Conservation (phyloP, 352 stramenopile genomes). For the Elongisporangium undulatum region DNA sequence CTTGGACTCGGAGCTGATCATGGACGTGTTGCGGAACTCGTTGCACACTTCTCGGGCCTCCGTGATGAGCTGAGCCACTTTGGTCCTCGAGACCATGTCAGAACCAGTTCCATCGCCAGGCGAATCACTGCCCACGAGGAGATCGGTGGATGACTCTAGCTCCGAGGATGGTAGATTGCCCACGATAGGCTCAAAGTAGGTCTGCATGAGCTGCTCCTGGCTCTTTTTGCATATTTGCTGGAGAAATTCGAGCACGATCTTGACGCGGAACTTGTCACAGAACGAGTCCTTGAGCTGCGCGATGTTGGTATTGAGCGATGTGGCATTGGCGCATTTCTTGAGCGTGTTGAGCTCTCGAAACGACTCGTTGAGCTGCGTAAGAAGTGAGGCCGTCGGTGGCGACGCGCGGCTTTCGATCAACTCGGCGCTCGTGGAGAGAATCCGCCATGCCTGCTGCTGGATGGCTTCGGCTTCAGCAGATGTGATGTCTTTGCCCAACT, state of each 20-base stretch:
- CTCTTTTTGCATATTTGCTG: slow-evolving; percentile 28
- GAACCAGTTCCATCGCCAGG: neutral
- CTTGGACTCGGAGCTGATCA: slow-evolving; percentile 68
- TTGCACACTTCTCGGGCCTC: slow-evolving; percentile 52
- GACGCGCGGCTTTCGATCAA: slow-evolving; percentile 47
- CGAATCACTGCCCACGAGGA: slow-evolving; percentile 5
- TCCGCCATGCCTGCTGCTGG: slow-evolving; percentile 52
- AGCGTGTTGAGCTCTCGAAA: slow-evolving; percentile 67
- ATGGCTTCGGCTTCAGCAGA: slow-evolving; percentile 65
- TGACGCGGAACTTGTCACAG: slow-evolving; percentile 54
- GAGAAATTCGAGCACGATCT: slow-evolving; percentile 59
- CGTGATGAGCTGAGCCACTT: slow-evolving; percentile 35
- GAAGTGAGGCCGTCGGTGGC: slow-evolving; percentile 25
- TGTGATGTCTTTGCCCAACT: slow-evolving; percentile 28
- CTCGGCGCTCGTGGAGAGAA: slow-evolving; percentile 43
- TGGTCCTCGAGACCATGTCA: slow-evolving; percentile 14
- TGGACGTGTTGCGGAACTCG: slow-evolving; percentile 56
- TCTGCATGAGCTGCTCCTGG: slow-evolving; percentile 35
- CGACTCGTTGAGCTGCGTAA: slow-evolving; percentile 57
- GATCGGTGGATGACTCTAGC: slow-evolving; percentile 14
- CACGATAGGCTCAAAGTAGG: slow-evolving; percentile 63
- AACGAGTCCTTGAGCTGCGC: slow-evolving; percentile 53
- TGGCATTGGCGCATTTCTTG: slow-evolving; percentile 60
- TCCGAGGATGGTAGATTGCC: slow-evolving; percentile 26
- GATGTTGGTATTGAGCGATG: slow-evolving; percentile 64